Evolutionary conservation across 129 eudicot species (phyloP), one percentile per base, ranked within the genome.

Genomic region (Glebionis coronaria): DNA sequence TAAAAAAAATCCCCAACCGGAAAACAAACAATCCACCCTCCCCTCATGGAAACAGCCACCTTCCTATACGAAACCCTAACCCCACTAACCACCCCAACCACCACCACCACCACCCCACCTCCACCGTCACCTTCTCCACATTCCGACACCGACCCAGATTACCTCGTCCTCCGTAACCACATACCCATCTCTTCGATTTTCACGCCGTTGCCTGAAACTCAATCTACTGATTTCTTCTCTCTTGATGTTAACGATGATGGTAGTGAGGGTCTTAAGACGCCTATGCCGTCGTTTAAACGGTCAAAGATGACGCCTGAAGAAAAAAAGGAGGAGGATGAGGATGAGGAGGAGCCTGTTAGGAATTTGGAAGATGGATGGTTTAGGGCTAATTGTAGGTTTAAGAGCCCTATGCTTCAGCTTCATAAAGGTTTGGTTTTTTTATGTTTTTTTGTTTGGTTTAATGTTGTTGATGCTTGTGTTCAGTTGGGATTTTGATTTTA

Each of bases 321-420:
- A 20, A 78, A 80, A 58, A 1, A 76, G 66, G n/a, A n/a, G n/a
- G 58, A 72, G 82, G n/a, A 71, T n/a, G n/a, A n/a, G n/a, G n/a
- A n/a, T n/a, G n/a, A n/a, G n/a, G 58, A 72, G 82, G n/a, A 71
- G 72, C 0, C 82, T 83, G 42, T 35, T 35, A 35, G 42, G 42
- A 35, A 35, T 7, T 35, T 35, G 7, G 98, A 88, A 69, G 83
- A 84, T 12, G 80, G 78, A 54, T 88, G 98, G 98, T 91, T 91
- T 78, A 85, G 88, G 19, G 59, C 84, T 40, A 51, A 80, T 85
- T 91, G 82, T 65, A 81, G 88, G 73, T 83, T 88, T 73, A 83
- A 74, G 54, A 91, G 96, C 81, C 96, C 96, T 38, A 88, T 88
- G 98, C 87, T 91, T 74, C 90, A 87, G 85, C 96, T 92, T 49